A percentile compares a stretch with the other conserved stretches of the same genome.
Conservation (phyloP, 2,329 filamentous ascomycete species). For the Colletotrichum eleusines region DNA sequence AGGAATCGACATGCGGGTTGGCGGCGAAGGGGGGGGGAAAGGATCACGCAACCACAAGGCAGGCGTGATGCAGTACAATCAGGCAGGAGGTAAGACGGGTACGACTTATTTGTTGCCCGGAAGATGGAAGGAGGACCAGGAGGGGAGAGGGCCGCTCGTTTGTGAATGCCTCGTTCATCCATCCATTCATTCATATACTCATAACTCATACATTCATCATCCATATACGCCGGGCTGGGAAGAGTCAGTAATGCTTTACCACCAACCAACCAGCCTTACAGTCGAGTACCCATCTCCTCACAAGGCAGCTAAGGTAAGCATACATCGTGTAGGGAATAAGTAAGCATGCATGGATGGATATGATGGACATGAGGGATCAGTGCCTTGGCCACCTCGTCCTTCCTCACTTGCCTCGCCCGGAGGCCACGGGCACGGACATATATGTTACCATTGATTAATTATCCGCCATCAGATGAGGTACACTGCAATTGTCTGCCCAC, state of each 20-base stretch:
- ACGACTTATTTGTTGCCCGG: constrained; percentile 4
- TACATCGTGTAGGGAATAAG: background rate
- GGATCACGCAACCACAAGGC: background rate
- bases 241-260: too few species aligned
- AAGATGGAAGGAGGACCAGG: background rate
- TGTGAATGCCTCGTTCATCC: background rate
- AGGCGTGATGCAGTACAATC: background rate
- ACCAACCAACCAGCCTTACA: background rate
- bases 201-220: background rate
- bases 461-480: background rate
- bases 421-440: background rate
- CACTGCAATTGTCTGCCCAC: too few species aligned
- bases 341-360: too few species aligned
- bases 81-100: background rate
- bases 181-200: background rate
- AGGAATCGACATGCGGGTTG: background rate
- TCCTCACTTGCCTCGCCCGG: background rate
- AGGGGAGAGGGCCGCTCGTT: background rate
- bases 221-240: background rate
- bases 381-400: background rate
- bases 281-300: background rate
- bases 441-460: background rate
- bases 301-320: too few species aligned
- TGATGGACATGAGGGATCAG: too few species aligned
- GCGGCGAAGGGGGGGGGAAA: background rate